Evolutionary conservation across 1,284 basidiomycete species (phyloP), one percentile per base, ranked within the genome.

Genomic region (Cutaneotrichosporon cyanovorans): DNA sequence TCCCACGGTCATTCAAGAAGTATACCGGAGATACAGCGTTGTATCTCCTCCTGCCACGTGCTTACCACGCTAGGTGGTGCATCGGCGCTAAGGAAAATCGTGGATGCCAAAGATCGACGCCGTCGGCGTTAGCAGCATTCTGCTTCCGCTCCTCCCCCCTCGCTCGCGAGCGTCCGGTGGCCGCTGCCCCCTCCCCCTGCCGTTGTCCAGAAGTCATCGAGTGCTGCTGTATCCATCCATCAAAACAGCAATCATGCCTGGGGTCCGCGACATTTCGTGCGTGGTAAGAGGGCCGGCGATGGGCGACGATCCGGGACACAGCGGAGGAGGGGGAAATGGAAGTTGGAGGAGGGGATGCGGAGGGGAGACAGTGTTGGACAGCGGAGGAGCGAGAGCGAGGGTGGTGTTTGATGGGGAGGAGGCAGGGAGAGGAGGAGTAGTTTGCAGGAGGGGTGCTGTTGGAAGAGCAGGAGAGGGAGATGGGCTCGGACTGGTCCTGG

Each of bases 211-310:
- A 36, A 28, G 25, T 28, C 25, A 28, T 28, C 25, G 25, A 28
- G 16, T 36, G 16, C n/a, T 18, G 35, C 20, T 38, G 19, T 38
- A 20, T 21, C 25, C 35, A 44, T 18, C 51, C 57, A 59, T 60
- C 58, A 56, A 55, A 45, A 40, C 37, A 43, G 49, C 57, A 61
- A 85, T 76, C 74, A 91, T 91, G 87, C 87, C 87, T 66, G 85
- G 85, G 77, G 87, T 91, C 76, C 78, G 87, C 78, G 87, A 91
- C 75, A 83, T 90, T 74, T 84, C 84, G 87, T 87, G 61, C 67
- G 77, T 87, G 61, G 34, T 41, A 35, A 31, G 14, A n/a, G 19
- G 21, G 37, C 31, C 16, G 33, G 40, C 35, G 46, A 48, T 34
- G 18, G 22, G 21, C 41, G 48, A 42, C 40, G 16, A 42, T 21